Evolutionary conservation across 768 basidiomycete genomes (phyloP).

Genomic region (Tulasnella sp.): DNA sequence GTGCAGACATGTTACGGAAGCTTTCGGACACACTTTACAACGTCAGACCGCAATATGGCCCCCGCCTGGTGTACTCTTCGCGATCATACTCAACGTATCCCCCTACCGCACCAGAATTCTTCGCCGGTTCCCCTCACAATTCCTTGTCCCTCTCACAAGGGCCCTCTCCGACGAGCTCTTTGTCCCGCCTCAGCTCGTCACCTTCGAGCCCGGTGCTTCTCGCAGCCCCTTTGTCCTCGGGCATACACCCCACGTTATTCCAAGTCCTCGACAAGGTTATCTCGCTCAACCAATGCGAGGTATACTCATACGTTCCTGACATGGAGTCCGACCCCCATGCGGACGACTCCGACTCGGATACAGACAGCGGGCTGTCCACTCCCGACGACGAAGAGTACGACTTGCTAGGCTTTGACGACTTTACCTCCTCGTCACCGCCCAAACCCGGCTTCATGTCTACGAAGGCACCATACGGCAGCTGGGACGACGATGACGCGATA

Average conservation of each 20-base stretch:
- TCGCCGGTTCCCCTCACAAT: slow-evolving; percentile 20
- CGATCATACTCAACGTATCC: slow-evolving; percentile 83
- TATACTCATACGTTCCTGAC: slow-evolving; percentile 88
- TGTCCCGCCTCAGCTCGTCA: neutral
- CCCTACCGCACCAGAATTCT: slow-evolving; percentile 43
- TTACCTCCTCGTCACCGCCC: slow-evolving; percentile 12
- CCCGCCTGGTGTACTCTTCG: slow-evolving; percentile 49
- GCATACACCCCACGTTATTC: slow-evolving; percentile 81
- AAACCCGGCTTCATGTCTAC: neutral
- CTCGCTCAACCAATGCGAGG: slow-evolving; percentile 82
- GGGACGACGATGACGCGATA: slow-evolving; percentile 11
- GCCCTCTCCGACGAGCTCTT: neutral
- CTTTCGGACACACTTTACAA: slow-evolving; percentile 73
- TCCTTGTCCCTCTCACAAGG: neutral
- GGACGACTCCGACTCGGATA: slow-evolving; percentile 27
- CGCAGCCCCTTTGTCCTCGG: slow-evolving; percentile 48
- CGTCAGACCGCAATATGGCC: slow-evolving; percentile 36
- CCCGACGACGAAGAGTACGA: slow-evolving; percentile 38
- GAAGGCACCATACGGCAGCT: slow-evolving; percentile 11
- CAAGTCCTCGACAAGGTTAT: slow-evolving; percentile 83
- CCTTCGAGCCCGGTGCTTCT: slow-evolving; percentile 20
- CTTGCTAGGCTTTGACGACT: slow-evolving; percentile 69
- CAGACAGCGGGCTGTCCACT: slow-evolving; percentile 21
- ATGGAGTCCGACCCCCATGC: slow-evolving; percentile 91
- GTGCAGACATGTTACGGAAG: slow-evolving; percentile 65